phyloP scores from a whole-genome alignment of 805 yeast genomes.

The Vanderwaltozyma tropicalis region DNA sequence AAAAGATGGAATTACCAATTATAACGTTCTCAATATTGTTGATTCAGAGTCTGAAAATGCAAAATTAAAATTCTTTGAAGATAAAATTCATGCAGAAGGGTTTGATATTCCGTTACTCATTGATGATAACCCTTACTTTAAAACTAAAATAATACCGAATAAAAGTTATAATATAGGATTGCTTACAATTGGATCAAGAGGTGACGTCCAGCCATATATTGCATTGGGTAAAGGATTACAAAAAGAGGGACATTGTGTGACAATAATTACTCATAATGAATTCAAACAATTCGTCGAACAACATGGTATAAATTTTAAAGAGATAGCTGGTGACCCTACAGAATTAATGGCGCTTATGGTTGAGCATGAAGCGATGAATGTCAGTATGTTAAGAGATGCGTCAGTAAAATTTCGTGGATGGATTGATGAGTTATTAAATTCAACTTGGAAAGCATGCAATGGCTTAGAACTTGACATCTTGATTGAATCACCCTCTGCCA shows the following conservation, averaged over 20 bases:
- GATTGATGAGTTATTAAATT: conserved; percentile 60
- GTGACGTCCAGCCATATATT: conserved; percentile 94
- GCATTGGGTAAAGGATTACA: conserved; percentile 74
- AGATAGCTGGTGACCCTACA: conserved; percentile 87
- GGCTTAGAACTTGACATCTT: conserved; percentile 51
- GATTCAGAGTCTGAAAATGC: conserved; percentile 37
- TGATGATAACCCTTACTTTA: conserved; percentile 50
- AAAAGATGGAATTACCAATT: no score
- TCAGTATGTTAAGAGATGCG: conserved; percentile 75
- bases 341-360: conserved; percentile 90
- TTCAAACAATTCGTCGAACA: conserved; percentile 63
- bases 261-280: conserved; percentile 79
- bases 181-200: conserved; percentile 87
- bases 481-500: conserved; percentile 92
- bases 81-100: conserved; percentile 50
- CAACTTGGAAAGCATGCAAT: conserved; percentile 85
- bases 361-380: conserved; percentile 77
- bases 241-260: conserved; percentile 73
- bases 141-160: conserved; percentile 43
- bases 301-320: conserved; percentile 58
- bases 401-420: conserved; percentile 68
- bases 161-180: conserved; percentile 51
- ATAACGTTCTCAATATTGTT: no score
- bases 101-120: conserved; percentile 57
- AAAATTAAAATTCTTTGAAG: conserved; percentile 56